Base-by-base conservation (phyloP, 2,329 filamentous ascomycete genomes). In the Cladosporium colombiae region DNA sequence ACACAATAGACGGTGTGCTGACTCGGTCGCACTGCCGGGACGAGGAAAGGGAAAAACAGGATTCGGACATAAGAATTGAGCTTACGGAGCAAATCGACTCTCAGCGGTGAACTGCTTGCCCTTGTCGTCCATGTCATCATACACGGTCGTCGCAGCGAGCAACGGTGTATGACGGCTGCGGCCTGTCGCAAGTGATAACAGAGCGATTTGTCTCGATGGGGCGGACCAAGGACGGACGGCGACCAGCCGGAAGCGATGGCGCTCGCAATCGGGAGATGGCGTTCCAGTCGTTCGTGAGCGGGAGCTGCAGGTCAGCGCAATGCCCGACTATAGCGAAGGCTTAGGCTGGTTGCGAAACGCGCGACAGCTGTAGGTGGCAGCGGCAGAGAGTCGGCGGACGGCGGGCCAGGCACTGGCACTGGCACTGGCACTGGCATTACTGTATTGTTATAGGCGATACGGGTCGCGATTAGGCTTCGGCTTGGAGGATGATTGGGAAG, bases 201-300 rank as follows among this genome's bases (percentile, higher is more conserved):
- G 27, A 21, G n/a, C 8, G 6, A 21, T 46, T 21, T 18, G 16
- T 35, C 29, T 21, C 16, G 31, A 58, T 58, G 55, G 8, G n/a
- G 55, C 23, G 5, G 23, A 53, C n/a, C 40, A 55, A 31, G 27
- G 27, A 55, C 16, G 52, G 31, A 11, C 18, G 18, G 52, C 52
- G 29, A 57, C 56, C 56, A 59, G 56, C 56, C 56, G 56, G 56
- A 59, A 59, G 35, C 35, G 56, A 59, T 59, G 56, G 31, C 56
- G 56, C 35, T 25, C 27, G 13, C 35, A 46, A 40, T 40, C 56
- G 56, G 37, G 37, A n/a, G 23, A 29, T 59, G 56, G 35, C 23
- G 35, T 46, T 46, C 40, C 40, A 46, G 40, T 46, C 40, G 40
- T 40, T 46, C 35, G 56, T 46, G 23, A 21, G 25, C 25, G 35